Evolutionary conservation across 148 eudicot species (phyloP).

Genomic region (Salicornia ramosissima): DNA sequence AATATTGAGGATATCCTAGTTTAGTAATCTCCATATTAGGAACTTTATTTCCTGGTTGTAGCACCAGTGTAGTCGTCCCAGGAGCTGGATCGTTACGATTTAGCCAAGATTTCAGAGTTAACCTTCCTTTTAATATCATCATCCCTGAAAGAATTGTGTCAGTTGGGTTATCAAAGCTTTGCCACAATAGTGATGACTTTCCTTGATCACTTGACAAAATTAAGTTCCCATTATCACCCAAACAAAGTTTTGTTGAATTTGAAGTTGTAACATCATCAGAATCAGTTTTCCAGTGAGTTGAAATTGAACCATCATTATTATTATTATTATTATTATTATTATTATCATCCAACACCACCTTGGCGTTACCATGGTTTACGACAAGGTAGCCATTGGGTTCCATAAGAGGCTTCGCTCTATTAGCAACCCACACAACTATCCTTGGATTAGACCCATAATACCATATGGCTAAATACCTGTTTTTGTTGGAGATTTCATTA

Average conservation of each 20-base stretch:
- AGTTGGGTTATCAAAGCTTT: conserved; percentile 33
- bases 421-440: conserved; percentile 50
- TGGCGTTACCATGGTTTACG: conserved; percentile 24
- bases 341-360: no score
- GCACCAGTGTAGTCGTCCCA: conserved; percentile 20
- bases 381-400: conserved; percentile 13
- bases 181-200: conserved; percentile 7
- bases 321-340: no score
- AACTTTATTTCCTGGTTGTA: conserved; percentile 4
- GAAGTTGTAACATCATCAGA: neutral
- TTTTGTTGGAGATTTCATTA: neutral
- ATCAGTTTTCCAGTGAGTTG: conserved; percentile 11
- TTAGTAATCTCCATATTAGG: neutral
- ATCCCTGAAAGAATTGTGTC: conserved; percentile 38
- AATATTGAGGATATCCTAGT: neutral
- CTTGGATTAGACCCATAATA: conserved; percentile 15
- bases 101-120: conserved; percentile 30
- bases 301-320: no score
- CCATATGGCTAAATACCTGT: conserved; percentile 42
- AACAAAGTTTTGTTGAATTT: conserved; percentile 11
- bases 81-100: conserved; percentile 16
- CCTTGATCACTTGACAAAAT: conserved; percentile 12
- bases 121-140: conserved; percentile 10
- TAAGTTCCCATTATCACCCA: conserved; percentile 31
- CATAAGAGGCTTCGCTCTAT: conserved; percentile 25